A percentile compares a stretch with the other conserved stretches of the same genome.
phyloP scores from a whole-genome alignment of 2,329 filamentous ascomycete species.

The Fusarium sp. region DNA sequence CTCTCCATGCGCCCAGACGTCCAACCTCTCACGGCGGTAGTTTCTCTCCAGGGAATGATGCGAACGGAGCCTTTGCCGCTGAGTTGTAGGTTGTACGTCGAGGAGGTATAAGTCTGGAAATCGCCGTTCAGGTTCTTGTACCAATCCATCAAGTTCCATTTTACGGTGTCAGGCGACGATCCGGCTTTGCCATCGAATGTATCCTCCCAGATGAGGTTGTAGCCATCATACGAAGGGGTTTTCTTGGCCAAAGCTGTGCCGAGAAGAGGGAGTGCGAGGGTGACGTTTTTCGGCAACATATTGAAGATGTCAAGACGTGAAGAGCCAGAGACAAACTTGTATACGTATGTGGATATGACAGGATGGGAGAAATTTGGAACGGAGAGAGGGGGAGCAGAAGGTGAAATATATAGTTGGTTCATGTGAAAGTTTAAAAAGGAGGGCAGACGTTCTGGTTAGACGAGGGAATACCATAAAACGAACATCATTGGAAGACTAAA shows the following conservation, averaged over 20 bases:
- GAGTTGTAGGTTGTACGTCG: constrained; percentile 58
- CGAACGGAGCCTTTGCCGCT: constrained; percentile 62
- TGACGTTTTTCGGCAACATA: neutral
- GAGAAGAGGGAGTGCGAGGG: neutral
- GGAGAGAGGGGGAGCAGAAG: too few species aligned
- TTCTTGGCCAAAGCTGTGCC: constrained; percentile 3
- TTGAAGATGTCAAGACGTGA: neutral
- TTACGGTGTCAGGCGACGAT: constrained; percentile 51
- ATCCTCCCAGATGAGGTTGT: constrained; percentile 59
- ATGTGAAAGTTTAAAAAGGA: too few species aligned
- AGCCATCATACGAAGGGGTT: constrained; percentile 56
- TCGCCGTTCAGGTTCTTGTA: constrained; percentile 16
- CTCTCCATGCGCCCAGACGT: constrained; percentile 65
- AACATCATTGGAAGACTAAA: too few species aligned
- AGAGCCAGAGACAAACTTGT: neutral
- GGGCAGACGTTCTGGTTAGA: too few species aligned
- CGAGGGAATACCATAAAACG: too few species aligned
- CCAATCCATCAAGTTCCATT: constrained; percentile 56
- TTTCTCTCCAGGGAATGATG: constrained; percentile 59
- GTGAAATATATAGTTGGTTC: too few species aligned
- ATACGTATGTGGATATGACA: too few species aligned
- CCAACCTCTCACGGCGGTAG: constrained; percentile 53
- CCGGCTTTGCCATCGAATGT: constrained; percentile 57
- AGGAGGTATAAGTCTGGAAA: constrained; percentile 47
- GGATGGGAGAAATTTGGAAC: neutral